Percentiles rank a stretch among this genome's conserved stretches.
phyloP scores from a whole-genome alignment of 2,329 filamentous ascomycete species.

The Reticulascus tulasneorum region DNA sequence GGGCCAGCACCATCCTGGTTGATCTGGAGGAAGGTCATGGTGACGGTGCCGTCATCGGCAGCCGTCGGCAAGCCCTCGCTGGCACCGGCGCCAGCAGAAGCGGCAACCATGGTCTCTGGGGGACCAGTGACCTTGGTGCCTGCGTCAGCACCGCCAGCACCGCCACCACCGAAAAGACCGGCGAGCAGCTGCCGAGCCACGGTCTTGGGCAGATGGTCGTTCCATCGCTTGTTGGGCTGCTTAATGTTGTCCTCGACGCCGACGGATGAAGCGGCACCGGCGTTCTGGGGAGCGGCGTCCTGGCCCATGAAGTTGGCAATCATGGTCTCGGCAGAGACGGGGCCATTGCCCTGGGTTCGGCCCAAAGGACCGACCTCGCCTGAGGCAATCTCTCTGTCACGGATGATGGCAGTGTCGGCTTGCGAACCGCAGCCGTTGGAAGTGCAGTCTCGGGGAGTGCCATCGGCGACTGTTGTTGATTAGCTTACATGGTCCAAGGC shows the following conservation, averaged over 20 bases:
- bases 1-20: conserved; percentile 69
- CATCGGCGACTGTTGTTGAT: conserved; percentile 47
- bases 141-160: conserved; percentile 25
- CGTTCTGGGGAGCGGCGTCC: conserved; percentile 31
- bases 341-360: conserved; percentile 56
- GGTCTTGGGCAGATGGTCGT: conserved; percentile 19
- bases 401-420: conserved; percentile 68
- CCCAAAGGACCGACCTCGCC: conserved; percentile 56
- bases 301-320: conserved; percentile 57
- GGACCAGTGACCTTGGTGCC: conserved; percentile 40
- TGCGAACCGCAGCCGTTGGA: conserved; percentile 60
- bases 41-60: conserved; percentile 55
- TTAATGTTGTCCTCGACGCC: conserved; percentile 43
- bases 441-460: conserved; percentile 64
- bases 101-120: conserved; percentile 49
- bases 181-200: conserved; percentile 20
- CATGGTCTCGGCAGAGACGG: conserved; percentile 53
- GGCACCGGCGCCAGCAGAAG: conserved; percentile 51
- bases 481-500: neutral
- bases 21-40: conserved; percentile 65
- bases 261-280: conserved; percentile 30
- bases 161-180: conserved; percentile 21
- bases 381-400: conserved; percentile 52
- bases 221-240: conserved; percentile 20
- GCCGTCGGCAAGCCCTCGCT: conserved; percentile 55